Base-by-base conservation (phyloP, 2,329 filamentous ascomycete species). In the Zarea fungicola region DNA sequence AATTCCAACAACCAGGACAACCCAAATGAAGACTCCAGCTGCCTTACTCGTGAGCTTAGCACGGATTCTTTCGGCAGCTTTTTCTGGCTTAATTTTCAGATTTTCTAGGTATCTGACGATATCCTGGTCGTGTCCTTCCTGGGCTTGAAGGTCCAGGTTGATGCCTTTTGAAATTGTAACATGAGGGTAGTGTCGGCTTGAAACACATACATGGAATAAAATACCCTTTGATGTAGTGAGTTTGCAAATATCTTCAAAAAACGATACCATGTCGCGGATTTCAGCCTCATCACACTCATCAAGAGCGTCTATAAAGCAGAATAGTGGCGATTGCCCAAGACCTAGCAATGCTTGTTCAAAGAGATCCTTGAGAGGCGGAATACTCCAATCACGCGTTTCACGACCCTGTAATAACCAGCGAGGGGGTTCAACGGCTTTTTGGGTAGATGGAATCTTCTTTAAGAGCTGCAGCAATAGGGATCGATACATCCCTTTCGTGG, bases 181-280 rank as follows among this genome's bases (percentile, higher is more conserved):
- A 8, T 69, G 48, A 0, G 74, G 74, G 18, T 76, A 77, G 26
- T 75, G 70, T 0, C 76, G 61, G 41, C 73, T 77, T 0, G 73
- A 72, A 3, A 77, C 67, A 41, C 69, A 75, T 0, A 73, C 54
- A 0, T 51, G 58, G 0, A 77, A 55, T 0, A 23, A 4, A 0
- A 58, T 36, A 0, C 44, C 40, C 0, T n/a, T 47, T 2, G 52
- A 35, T 0, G 56, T 37, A 1, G 65, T 61, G 0, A 55, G 8
- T 3, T 67, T 55, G 0, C 65, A 62, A 0, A 77, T 32, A 0
- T 59, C 46, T 29, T 74, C 64, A 1, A 78, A 69, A 29, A 70
- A 70, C 0, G 44, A 23, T 0, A 77, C 53, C 62, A 78, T 71
- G 0, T 67, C 62, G 16, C 62, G 63, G 0, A 71, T 57, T 34